phyloP scores from a whole-genome alignment of 192 early-diverging fungal genomes.

The Coemansia sp. region DNA sequence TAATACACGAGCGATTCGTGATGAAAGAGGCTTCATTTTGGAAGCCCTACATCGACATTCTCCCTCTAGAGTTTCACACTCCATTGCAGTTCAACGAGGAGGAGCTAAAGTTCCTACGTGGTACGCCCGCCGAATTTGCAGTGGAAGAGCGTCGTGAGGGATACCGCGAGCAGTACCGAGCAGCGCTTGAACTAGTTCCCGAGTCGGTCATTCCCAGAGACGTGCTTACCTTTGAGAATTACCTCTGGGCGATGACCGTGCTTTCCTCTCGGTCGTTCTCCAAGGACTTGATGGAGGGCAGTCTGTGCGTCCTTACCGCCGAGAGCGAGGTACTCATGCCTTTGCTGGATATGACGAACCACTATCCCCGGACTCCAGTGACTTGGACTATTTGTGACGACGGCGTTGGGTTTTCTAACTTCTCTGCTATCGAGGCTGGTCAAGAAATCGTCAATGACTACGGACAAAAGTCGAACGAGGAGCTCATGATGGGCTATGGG shows the following conservation, averaged over 20 bases:
- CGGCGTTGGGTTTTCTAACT: conserved; percentile 51
- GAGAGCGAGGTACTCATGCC: conserved; percentile 57
- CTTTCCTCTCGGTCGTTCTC: conserved; percentile 62
- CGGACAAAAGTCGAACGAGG: conserved; percentile 75
- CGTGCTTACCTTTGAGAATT: conserved; percentile 53
- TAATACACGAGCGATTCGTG: conserved; percentile 53
- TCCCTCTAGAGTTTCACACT: conserved; percentile 58
- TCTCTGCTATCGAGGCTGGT: conserved; percentile 30
- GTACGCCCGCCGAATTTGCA: conserved; percentile 57
- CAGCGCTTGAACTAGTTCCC: conserved; percentile 16
- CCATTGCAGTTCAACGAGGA: conserved; percentile 55
- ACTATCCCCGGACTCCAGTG: conserved; percentile 56
- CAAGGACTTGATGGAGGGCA: conserved; percentile 54
- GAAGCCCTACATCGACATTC: conserved; percentile 61
- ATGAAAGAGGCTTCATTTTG: conserved; percentile 49
- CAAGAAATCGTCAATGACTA: conserved; percentile 67
- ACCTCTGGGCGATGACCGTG: conserved; percentile 60
- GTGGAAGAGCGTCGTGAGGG: conserved; percentile 42
- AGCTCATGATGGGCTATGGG: conserved; percentile 67
- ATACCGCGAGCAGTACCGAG: conserved; percentile 34
- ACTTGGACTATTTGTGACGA: conserved; percentile 54
- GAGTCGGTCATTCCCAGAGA: conserved; percentile 8
- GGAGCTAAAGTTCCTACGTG: conserved; percentile 51
- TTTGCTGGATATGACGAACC: conserved; percentile 66
- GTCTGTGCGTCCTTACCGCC: conserved; percentile 9